Evolutionary conservation across 805 yeast species (phyloP).

Genomic region (Myxozyma mucilagina): DNA sequence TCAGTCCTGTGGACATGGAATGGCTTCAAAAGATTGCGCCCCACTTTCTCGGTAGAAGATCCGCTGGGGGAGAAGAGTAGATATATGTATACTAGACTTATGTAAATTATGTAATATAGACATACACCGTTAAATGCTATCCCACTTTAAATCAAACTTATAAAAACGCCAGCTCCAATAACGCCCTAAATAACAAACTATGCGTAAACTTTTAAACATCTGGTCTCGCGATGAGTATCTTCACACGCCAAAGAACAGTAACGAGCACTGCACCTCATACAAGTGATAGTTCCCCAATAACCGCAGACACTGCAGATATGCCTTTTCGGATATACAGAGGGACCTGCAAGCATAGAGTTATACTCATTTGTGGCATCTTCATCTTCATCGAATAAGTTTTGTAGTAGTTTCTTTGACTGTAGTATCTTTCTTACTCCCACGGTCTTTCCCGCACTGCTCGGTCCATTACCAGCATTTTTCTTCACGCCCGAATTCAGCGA

Average conservation of each 20-base stretch:
- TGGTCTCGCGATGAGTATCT: conserved; percentile 42
- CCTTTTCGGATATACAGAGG: conserved; percentile 43
- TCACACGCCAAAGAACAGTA: conserved; percentile 43
- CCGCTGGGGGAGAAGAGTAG: conserved; percentile 18
- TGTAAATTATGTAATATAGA: background rate
- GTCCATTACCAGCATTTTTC: background rate
- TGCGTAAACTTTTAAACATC: conserved; percentile 41
- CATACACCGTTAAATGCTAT: no score
- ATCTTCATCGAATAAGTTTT: conserved; percentile 47
- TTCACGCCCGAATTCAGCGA: conserved; percentile 9
- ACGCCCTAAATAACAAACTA: conserved; percentile 13
- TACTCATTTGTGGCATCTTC: conserved; percentile 38
- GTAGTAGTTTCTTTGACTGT: conserved; percentile 42
- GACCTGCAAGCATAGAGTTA: conserved; percentile 38
- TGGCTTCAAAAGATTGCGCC: conserved; percentile 88
- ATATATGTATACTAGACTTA: background rate
- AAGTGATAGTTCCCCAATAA: conserved; percentile 41
- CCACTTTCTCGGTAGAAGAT: conserved; percentile 52
- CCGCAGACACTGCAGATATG: conserved; percentile 46
- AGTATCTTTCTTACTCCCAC: conserved; percentile 40
- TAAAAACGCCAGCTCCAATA: background rate
- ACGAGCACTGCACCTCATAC: conserved; percentile 43
- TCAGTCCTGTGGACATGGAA: conserved; percentile 73
- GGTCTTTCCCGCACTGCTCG: conserved; percentile 20
- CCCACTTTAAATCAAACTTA: no score